phyloP scores from a whole-genome alignment of 768 basidiomycete species.

The Phylloporus rhodoxanthus region DNA sequence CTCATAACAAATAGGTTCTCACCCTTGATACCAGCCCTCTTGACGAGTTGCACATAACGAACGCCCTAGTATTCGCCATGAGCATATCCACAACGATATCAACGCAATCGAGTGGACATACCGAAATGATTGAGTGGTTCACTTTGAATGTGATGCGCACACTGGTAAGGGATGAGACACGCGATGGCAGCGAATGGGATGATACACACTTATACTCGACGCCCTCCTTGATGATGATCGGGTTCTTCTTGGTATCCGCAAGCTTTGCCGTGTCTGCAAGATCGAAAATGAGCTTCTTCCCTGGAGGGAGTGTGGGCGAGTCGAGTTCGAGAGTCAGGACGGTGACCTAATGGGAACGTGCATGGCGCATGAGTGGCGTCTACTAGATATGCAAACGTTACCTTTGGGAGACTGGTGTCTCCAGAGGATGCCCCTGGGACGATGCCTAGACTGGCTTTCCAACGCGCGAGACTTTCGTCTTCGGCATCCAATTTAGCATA shows the following conservation, averaged over 20 bases:
- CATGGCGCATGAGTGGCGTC: constrained; percentile 20
- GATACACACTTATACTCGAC: constrained; percentile 74
- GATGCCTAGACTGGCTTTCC: constrained; percentile 94
- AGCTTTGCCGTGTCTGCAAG: constrained; percentile 43
- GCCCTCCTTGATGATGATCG: constrained; percentile 75
- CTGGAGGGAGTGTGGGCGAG: constrained; percentile 62
- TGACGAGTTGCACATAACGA: constrained; percentile 86
- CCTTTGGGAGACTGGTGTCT: constrained; percentile 59
- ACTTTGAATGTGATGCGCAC: constrained; percentile 81
- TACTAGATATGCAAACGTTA: constrained; percentile 21
- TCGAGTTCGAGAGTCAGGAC: constrained; percentile 72
- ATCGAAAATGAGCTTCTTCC: constrained; percentile 63
- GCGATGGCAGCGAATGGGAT: not conserved
- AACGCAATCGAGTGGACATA: constrained; percentile 28
- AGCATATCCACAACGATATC: constrained; percentile 1
- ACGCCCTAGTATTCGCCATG: constrained; percentile 49
- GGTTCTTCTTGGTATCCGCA: constrained; percentile 67
- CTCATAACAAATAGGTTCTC: not conserved
- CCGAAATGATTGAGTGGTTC: constrained; percentile 85
- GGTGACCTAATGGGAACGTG: constrained; percentile 46
- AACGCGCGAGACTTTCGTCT: constrained; percentile 89
- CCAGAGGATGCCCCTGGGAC: constrained; percentile 41
- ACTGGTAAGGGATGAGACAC: constrained; percentile 32
- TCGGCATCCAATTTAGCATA: constrained; percentile 81
- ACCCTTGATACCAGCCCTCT: constrained; percentile 74